Base-by-base conservation (phyloP, 1,284 basidiomycete species). In the Ustilago loliicola region DNA sequence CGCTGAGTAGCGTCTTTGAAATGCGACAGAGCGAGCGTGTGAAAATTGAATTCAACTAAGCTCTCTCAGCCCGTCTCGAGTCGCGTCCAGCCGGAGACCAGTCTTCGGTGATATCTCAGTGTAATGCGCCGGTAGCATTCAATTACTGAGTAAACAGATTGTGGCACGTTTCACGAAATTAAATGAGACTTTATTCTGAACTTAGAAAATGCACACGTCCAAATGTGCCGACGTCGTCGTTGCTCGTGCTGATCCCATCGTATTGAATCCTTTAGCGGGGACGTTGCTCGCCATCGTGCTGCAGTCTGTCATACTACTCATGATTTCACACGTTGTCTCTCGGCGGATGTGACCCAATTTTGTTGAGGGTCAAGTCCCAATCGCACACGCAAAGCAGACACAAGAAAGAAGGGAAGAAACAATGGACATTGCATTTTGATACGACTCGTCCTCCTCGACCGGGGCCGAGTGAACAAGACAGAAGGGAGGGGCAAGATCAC, bases 391-490 rank as follows among this genome's bases (percentile, higher is more conserved):
- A 25, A 15, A 25, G 23, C 47, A 48, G 25, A 25, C 23, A 30
- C 27, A 29, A 19, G 29, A 52, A 1, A 3, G 27, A n/a, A 30
- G 50, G 50, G 38, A 40, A 32, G 50, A 52, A 52, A 52, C 50
- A 32, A 40, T 40, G 1, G 50, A 32, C 25, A 52, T 52, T 52
- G 23, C 50, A 52, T 52, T 52, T 52, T 52, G 50, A 52, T 52
- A 52, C 11, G 17, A 13, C 29, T 30, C 50, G 50, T 52, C 29
- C 29, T 30, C 50, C 50, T 52, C 50, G 29, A 32, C 25, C 11
- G 10, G 19, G 19, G 29, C 19, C 50, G 50, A 52, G 27, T 11
- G 29, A 29, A 52, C 50, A 7, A 32, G 50, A 40, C 38, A 15
- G 11, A 29, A 25, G 19, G 7, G 19, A 5, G 11, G 27, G 27